phyloP scores from a whole-genome alignment of 768 basidiomycete species.

The Hericium erinaceus region DNA sequence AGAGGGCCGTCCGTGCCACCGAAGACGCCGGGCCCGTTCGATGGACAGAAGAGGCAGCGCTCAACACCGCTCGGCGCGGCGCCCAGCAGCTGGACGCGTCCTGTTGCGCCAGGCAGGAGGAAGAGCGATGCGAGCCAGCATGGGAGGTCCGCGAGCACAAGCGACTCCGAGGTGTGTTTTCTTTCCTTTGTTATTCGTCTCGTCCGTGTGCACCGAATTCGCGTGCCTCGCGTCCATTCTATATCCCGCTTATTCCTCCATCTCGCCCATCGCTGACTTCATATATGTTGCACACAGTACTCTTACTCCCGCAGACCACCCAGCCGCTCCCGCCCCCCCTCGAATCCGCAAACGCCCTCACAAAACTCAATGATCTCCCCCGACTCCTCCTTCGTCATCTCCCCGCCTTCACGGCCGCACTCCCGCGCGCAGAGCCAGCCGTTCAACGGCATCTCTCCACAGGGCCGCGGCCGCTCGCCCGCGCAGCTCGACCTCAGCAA shows the following conservation, averaged over 20 bases:
- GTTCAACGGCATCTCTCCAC: conserved; percentile 29
- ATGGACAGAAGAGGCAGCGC: conserved; percentile 60
- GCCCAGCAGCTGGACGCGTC: conserved; percentile 63
- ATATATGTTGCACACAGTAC: conserved; percentile 17
- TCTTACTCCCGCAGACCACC: conserved; percentile 25
- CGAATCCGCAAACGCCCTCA: conserved; percentile 47
- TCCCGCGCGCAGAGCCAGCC: conserved; percentile 51
- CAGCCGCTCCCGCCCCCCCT: conserved; percentile 54
- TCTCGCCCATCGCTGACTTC: not conserved
- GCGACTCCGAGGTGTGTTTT: conserved; percentile 64
- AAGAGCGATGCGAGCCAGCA: conserved; percentile 67
- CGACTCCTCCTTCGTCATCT: conserved; percentile 22
- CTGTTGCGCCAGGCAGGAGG: conserved; percentile 54
- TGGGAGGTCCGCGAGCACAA: conserved; percentile 27
- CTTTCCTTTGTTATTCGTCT: not conserved
- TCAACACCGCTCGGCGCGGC: conserved; percentile 62
- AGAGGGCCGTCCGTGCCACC: conserved; percentile 46
- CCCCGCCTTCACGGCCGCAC: conserved; percentile 47
- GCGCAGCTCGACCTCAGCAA: conserved; percentile 30
- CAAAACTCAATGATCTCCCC: not conserved
- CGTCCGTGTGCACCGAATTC: not conserved
- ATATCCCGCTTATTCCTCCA: not conserved
- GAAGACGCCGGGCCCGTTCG: conserved; percentile 48
- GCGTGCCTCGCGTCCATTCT: too few species aligned
- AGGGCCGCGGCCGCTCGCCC: conserved; percentile 27